These are phyloP conservation scores for Saururus chinensis DNA, from an alignment of 164 flowering plant genomes.

Conservation along the genomic window DNA sequence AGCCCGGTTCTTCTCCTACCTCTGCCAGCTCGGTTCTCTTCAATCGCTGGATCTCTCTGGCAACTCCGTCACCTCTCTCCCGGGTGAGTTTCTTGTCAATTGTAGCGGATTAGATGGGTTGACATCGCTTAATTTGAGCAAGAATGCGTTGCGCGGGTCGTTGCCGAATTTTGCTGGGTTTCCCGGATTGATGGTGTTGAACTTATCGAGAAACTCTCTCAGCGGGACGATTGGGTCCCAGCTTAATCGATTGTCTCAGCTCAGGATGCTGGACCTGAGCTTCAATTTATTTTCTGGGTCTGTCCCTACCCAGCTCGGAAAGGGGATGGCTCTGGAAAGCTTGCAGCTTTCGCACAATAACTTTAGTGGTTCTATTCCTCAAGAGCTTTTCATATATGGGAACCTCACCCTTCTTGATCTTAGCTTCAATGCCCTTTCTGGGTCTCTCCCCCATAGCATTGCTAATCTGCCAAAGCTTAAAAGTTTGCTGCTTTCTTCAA, in stretches of 20 bases:
- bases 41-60: conserved; percentile 41
- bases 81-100: conserved; percentile 26
- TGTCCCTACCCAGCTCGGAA: conserved; percentile 34
- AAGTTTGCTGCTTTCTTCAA: conserved; percentile 37
- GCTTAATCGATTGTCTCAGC: conserved; percentile 29
- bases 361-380: conserved; percentile 29
- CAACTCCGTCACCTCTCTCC: conserved; percentile 30
- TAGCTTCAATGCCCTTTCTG: conserved; percentile 27
- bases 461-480: conserved; percentile 36
- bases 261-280: conserved; percentile 37
- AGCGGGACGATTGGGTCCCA: conserved; percentile 33
- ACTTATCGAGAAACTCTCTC: conserved; percentile 39
- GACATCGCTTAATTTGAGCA: conserved; percentile 40
- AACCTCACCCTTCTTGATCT: conserved; percentile 49
- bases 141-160: conserved; percentile 25
- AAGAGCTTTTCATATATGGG: conserved; percentile 16
- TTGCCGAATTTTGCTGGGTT: conserved; percentile 44
- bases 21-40: conserved; percentile 39
- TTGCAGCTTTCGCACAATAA: conserved; percentile 25
- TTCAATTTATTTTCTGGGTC: conserved; percentile 22
- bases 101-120: conserved; percentile 39
- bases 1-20: conserved; percentile 24
- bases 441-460: conserved; percentile 31
- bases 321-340: conserved; percentile 24
- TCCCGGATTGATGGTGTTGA: conserved; percentile 33